Evolutionary conservation across 1,284 basidiomycete genomes (phyloP).

Genomic region (Cystobasidium slooffiae): DNA sequence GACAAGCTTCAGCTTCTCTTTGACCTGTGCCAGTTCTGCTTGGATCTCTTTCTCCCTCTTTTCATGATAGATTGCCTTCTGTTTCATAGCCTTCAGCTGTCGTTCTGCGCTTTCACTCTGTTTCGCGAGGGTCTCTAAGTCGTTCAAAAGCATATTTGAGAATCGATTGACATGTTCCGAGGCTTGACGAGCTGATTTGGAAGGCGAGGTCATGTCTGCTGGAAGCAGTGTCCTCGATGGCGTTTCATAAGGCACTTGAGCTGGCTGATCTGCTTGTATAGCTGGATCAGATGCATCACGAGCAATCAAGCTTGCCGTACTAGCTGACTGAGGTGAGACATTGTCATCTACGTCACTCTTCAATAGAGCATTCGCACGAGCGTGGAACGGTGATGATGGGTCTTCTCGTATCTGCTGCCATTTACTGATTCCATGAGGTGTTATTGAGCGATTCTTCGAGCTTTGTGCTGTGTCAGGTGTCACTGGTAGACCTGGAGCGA

Average conservation of each 20-base stretch:
- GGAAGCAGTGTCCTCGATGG: conserved; percentile 16
- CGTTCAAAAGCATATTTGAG: conserved; percentile 5
- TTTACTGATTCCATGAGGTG: conserved; percentile 25
- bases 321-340: conserved; percentile 17
- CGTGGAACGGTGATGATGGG: conserved; percentile 32
- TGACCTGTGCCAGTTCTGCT: conserved; percentile 18
- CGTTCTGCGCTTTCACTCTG: conserved; percentile 23
- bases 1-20: conserved; percentile 28
- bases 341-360: not conserved
- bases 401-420: conserved; percentile 38
- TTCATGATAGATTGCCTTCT: conserved; percentile 33
- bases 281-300: conserved; percentile 4
- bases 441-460: not conserved
- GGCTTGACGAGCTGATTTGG: conserved; percentile 20
- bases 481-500: conserved; percentile 36
- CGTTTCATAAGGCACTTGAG: conserved; percentile 1
- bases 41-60: conserved; percentile 23
- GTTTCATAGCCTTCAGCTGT: conserved; percentile 40
- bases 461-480: conserved; percentile 20
- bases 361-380: conserved; percentile 30
- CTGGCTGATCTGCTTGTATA: not conserved
- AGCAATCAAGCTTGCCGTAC: conserved; percentile 21
- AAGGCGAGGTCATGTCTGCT: conserved; percentile 21
- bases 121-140: conserved; percentile 15
- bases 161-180: conserved; percentile 16